These are phyloP conservation scores for Leccinum pellstonianum DNA, from an alignment of 768 basidiomycete genomes.

Conservation along the genomic window DNA sequence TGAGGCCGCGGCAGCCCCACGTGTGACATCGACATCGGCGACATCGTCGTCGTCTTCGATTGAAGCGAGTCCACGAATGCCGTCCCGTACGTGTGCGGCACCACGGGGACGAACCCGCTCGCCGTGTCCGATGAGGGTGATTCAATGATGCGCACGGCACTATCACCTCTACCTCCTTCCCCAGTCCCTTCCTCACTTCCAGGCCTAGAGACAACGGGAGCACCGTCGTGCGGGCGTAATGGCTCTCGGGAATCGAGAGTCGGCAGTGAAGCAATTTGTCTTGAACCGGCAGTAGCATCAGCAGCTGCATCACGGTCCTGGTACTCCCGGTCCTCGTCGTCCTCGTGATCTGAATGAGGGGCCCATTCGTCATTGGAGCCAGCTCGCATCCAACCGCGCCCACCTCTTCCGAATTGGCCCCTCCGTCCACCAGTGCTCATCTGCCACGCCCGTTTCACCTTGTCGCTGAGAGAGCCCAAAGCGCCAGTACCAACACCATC, in stretches of 20 bases:
- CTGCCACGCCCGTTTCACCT: conserved; percentile 24
- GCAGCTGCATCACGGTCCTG: not conserved
- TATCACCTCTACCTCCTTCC: not conserved
- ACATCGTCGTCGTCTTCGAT: conserved; percentile 10
- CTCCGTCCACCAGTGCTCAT: not conserved
- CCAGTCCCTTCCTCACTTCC: not conserved
- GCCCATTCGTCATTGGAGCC: conserved; percentile 51
- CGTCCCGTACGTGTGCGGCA: conserved; percentile 4
- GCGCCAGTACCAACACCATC: not conserved
- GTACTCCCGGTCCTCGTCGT: conserved; percentile 2
- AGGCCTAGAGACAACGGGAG: not conserved
- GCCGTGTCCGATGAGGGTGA: conserved; percentile 28
- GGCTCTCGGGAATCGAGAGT: not conserved
- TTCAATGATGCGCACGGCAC: conserved; percentile 18
- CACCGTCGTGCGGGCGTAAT: not conserved
- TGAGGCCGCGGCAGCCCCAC: conserved; percentile 23
- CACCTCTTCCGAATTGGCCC: conserved; percentile 23
- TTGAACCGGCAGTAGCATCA: not conserved
- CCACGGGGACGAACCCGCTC: conserved; percentile 10
- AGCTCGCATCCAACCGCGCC: conserved; percentile 52
- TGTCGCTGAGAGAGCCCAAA: conserved; percentile 26
- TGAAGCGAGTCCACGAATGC: conserved; percentile 23
- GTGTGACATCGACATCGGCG: not conserved
- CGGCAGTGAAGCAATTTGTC: conserved; percentile 1
- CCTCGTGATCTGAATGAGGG: conserved; percentile 26